Evolutionary conservation across 2,329 filamentous ascomycete species (phyloP), one percentile per base, ranked within the genome.

Genomic region (Chaetomium strumarium): DNA sequence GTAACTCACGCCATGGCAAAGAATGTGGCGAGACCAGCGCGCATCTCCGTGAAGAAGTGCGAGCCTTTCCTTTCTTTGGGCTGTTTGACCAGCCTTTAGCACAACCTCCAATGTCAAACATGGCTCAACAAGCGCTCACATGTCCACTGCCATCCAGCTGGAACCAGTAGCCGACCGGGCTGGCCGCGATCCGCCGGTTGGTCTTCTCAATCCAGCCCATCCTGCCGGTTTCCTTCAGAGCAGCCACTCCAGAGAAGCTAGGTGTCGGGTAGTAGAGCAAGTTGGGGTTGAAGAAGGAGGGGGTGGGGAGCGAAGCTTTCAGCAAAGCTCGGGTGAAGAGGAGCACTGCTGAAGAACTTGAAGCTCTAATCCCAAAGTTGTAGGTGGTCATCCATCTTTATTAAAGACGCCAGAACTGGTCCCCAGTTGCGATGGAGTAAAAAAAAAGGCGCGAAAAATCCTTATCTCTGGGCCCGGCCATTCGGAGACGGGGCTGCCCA

Each of bases 1-100:
- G 70, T 66, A 62, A 79, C 78, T 63, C 75, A 77, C 56, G 72
- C 71, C 71, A 79, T 77, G 61, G 80, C 79, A 66, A 88, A 86
- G 70, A 90, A 90, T 66, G 87, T 90, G 24, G 88, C 88, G 36
- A 95, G 72, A 44, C 90, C 90, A 54, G 87, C 90, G 56, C 90
- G 85, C 49, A 95, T 75, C 71, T 95, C 90, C 45, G 89, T 95
- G 63, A 88, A 82, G 73, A 95, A 95, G 62, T 78, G 77, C 31
- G 88, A 85, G 19, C 84, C 84, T 65, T 88, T 85, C 49, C 88
- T 82, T 68, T 88, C 84, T 62, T 76, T 80, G 58, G 77, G 80
- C 84, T 88, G 59, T 64, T 43, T 46, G 29, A 37, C 49, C 49
- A 49, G 43, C 53, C 46, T 53, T 60, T 57, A 60, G 58, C 56